Evolutionary conservation across 2,329 filamentous ascomycete species (phyloP).

Genomic region (Paecilomyces dactylethromorphus): DNA sequence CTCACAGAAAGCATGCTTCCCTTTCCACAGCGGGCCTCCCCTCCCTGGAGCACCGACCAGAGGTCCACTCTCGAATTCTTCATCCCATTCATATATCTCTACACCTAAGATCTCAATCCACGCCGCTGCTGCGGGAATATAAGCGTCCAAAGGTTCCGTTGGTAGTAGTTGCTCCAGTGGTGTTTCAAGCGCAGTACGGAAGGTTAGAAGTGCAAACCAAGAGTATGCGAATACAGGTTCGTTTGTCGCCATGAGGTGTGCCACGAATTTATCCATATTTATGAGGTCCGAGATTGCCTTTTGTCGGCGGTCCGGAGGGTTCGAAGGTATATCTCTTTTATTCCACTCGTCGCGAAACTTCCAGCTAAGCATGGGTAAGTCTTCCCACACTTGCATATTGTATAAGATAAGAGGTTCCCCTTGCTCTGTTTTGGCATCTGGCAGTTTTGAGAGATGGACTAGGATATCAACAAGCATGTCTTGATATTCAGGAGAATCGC

Average conservation of each 20-base stretch:
- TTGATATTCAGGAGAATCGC: background rate
- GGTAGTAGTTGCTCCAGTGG: background rate
- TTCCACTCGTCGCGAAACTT: background rate
- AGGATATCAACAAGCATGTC: background rate
- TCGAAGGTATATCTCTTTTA: too few relatives aligned
- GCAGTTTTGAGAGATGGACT: background rate
- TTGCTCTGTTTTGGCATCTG: background rate
- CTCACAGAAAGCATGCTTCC: background rate
- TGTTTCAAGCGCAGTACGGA: too few relatives aligned
- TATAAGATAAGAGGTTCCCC: too few relatives aligned
- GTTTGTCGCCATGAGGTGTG: too few relatives aligned
- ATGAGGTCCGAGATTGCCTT: too few relatives aligned
- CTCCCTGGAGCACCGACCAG: background rate
- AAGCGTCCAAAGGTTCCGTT: conserved; percentile 2
- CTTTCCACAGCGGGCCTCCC: background rate
- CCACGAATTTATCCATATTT: too few relatives aligned
- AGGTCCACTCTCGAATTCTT: conserved; percentile 1
- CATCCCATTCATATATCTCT: conserved; percentile 9
- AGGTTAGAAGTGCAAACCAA: too few relatives aligned
- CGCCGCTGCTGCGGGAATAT: conserved; percentile 6
- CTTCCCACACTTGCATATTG: background rate
- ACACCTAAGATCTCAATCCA: conserved; percentile 9
- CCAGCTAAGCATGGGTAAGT: background rate
- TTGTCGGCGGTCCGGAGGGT: too few relatives aligned
- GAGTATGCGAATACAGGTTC: too few relatives aligned